These are phyloP conservation scores for Leccinum olivaceopallidum DNA, from an alignment of 768 basidiomycete genomes.

Conservation along the genomic window DNA sequence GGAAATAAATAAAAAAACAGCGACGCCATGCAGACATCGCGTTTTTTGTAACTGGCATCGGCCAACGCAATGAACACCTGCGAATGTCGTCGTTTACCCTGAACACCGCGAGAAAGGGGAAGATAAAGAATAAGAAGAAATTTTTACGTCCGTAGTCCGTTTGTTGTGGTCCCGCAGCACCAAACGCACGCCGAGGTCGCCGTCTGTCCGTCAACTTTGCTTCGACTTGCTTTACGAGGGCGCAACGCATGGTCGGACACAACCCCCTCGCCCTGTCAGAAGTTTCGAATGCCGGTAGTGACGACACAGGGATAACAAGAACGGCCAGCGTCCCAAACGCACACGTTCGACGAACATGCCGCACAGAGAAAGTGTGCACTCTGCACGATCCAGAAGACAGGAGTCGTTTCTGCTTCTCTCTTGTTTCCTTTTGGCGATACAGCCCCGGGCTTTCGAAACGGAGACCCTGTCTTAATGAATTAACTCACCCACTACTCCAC, in stretches of 20 bases:
- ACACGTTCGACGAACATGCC: slow-evolving; percentile 22
- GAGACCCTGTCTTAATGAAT: slow-evolving; percentile 23
- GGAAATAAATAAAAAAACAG: background rate
- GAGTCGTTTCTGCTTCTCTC: background rate
- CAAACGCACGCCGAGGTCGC: slow-evolving; percentile 8
- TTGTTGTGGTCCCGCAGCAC: slow-evolving; percentile 4
- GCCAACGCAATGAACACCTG: slow-evolving; percentile 3
- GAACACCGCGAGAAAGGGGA: background rate
- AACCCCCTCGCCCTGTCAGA: background rate
- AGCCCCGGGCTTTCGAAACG: slow-evolving; percentile 6
- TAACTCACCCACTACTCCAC: slow-evolving; percentile 14
- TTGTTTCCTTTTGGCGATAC: background rate
- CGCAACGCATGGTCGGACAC: slow-evolving; percentile 7
- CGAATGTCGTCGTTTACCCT: background rate
- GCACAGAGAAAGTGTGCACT: slow-evolving; percentile 4
- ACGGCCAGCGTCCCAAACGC: background rate
- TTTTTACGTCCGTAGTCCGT: background rate
- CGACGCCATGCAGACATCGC: slow-evolving; percentile 3
- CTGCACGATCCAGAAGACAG: slow-evolving; percentile 1
- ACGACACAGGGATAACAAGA: slow-evolving; percentile 14
- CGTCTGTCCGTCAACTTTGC: background rate
- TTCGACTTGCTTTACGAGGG: background rate
- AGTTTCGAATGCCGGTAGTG: slow-evolving; percentile 4
- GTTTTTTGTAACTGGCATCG: background rate
- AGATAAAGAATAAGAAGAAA: background rate